Evolutionary conservation across 805 yeast species (phyloP).

Genomic region (Myxozyma neglecta): DNA sequence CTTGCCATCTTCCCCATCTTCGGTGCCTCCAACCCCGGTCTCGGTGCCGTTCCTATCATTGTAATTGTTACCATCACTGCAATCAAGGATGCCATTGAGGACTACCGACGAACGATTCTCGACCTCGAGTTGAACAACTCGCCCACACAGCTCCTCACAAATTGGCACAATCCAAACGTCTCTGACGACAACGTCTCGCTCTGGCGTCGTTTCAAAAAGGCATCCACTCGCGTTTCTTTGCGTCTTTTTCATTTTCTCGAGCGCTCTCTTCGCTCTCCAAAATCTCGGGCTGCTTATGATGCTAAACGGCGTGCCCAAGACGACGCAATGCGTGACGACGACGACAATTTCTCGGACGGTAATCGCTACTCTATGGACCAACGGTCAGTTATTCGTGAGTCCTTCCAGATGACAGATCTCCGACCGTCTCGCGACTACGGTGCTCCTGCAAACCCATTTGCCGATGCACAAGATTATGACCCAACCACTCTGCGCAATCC

Average conservation of each 20-base stretch:
- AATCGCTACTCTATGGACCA: constrained; percentile 12
- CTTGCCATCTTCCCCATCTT: constrained; percentile 62
- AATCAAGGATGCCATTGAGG: constrained; percentile 75
- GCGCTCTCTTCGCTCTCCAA: constrained; percentile 14
- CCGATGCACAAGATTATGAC: not conserved
- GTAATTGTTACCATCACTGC: constrained; percentile 77
- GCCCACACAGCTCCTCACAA: constrained; percentile 56
- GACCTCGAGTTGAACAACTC: constrained; percentile 71
- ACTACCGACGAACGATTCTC: constrained; percentile 60
- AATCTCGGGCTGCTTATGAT: constrained; percentile 19
- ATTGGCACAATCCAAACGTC: constrained; percentile 60
- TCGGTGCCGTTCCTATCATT: constrained; percentile 78
- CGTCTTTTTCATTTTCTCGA: constrained; percentile 9
- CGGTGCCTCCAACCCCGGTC: constrained; percentile 70
- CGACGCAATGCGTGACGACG: constrained; percentile 14
- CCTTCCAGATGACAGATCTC: constrained; percentile 30
- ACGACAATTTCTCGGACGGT: constrained; percentile 22
- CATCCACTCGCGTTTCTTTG: constrained; percentile 41
- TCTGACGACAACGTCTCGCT: constrained; percentile 52
- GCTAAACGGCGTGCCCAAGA: constrained; percentile 14
- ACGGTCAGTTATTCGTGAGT: constrained; percentile 17
- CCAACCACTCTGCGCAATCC: constrained; percentile 13
- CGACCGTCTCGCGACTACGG: constrained; percentile 13
- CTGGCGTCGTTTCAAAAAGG: constrained; percentile 72
- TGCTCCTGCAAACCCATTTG: constrained; percentile 15